Percentiles rank a stretch among this genome's conserved stretches.
Conservation (phyloP, 352 stramenopile species). For the Globisporangium radiosum region DNA sequence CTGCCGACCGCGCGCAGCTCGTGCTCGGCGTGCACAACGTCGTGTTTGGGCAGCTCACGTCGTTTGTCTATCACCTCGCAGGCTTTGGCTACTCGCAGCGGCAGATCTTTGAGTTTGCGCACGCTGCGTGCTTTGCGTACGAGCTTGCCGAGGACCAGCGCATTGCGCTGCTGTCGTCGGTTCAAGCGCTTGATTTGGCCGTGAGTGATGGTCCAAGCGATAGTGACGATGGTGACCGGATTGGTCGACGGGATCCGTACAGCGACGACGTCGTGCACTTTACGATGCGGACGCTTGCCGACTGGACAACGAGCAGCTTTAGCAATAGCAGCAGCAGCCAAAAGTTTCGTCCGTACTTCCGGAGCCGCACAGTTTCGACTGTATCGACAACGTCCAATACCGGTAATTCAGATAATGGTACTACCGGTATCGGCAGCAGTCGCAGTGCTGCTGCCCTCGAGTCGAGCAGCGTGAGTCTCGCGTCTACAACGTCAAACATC, state of each 20-base stretch:
- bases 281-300: conserved; percentile 46
- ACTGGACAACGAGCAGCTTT: conserved; percentile 52
- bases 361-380: conserved; percentile 18
- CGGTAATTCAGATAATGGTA: conserved; percentile 9
- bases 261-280: conserved; percentile 46
- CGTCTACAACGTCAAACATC: conserved; percentile 21
- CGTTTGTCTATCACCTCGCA: conserved; percentile 72
- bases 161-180: conserved; percentile 53
- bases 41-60: conserved; percentile 66
- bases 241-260: conserved; percentile 10
- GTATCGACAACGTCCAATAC: no score
- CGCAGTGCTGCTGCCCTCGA: conserved; percentile 13
- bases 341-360: conserved; percentile 25
- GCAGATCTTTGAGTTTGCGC: conserved; percentile 66
- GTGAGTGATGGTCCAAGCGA: conserved; percentile 12
- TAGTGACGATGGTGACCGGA: background rate
- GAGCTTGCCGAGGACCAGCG: conserved; percentile 76
- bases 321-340: conserved; percentile 14
- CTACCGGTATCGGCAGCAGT: background rate
- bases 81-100: conserved; percentile 59
- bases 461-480: conserved; percentile 18
- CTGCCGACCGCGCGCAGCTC: conserved; percentile 53
- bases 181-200: conserved; percentile 25
- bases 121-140: conserved; percentile 76
- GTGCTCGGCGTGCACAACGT: conserved; percentile 74